These are phyloP conservation scores for Chaetomium tenue DNA, from an alignment of 495 filamentous ascomycete species.

Conservation along the genomic window DNA sequence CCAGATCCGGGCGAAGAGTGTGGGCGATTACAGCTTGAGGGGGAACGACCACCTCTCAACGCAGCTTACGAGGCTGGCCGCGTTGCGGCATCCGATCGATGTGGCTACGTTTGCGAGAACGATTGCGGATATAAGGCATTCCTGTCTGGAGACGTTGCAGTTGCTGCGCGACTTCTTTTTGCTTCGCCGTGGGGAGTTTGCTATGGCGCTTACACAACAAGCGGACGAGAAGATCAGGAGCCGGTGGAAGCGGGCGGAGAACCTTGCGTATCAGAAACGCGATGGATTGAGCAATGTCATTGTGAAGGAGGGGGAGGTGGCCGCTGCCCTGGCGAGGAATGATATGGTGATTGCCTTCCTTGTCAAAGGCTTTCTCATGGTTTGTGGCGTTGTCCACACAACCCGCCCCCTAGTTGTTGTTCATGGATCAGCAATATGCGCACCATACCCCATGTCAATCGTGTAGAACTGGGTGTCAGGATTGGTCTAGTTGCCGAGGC, in stretches of 20 bases:
- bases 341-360: too few species aligned
- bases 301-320: constrained; percentile 85
- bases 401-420: too few species aligned
- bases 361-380: too few species aligned
- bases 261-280: constrained; percentile 53
- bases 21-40: constrained; percentile 52
- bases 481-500: neutral
- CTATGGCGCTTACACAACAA: constrained; percentile 76
- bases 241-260: constrained; percentile 55
- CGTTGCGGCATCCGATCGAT: constrained; percentile 69
- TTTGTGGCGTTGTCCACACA: too few species aligned
- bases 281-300: constrained; percentile 54
- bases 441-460: constrained; percentile 7
- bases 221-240: constrained; percentile 70
- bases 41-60: constrained; percentile 61
- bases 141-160: constrained; percentile 70
- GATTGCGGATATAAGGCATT: constrained; percentile 72
- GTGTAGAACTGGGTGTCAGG: neutral
- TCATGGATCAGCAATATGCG: neutral
- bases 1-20: too few species aligned
- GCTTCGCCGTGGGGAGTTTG: constrained; percentile 85
- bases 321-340: constrained; percentile 61
- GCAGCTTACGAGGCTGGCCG: constrained; percentile 72
- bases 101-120: constrained; percentile 64
- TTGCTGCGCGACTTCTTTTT: constrained; percentile 85